Conservation (phyloP, 495 filamentous ascomycete species). For the Filosporella fistucella region DNA sequence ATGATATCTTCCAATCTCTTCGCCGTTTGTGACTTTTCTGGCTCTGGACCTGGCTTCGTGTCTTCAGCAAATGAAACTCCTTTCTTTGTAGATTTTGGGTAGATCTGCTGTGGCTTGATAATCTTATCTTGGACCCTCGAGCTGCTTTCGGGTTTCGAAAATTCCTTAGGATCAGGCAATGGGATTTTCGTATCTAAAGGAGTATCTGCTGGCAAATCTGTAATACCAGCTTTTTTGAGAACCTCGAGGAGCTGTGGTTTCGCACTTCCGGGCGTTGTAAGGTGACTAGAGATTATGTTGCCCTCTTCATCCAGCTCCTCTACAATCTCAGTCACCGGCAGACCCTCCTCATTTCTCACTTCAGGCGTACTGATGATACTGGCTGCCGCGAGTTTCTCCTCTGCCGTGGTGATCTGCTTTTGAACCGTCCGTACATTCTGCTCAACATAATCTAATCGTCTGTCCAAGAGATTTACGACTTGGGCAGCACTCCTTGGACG, state of each 20-base stretch:
- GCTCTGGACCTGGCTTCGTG: slow-evolving; percentile 41
- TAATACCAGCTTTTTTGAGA: slow-evolving; percentile 65
- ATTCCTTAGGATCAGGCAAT: not conserved
- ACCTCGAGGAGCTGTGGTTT: slow-evolving; percentile 60
- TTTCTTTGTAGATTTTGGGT: slow-evolving; percentile 17
- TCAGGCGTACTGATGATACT: slow-evolving; percentile 39
- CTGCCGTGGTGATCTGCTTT: slow-evolving; percentile 61
- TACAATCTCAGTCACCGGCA: slow-evolving; percentile 79
- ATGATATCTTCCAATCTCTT: slow-evolving; percentile 45
- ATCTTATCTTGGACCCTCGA: no score
- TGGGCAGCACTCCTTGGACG: slow-evolving; percentile 41
- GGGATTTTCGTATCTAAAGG: no score
- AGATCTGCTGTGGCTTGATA: not conserved
- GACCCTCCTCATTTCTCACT: slow-evolving; percentile 54
- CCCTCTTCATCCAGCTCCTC: slow-evolving; percentile 92
- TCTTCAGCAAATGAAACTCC: slow-evolving; percentile 38
- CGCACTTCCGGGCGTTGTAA: slow-evolving; percentile 55
- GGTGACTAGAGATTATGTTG: slow-evolving; percentile 66
- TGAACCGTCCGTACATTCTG: slow-evolving; percentile 68
- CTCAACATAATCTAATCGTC: slow-evolving; percentile 82
- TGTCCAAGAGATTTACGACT: slow-evolving; percentile 64
- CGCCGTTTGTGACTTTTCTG: slow-evolving; percentile 30
- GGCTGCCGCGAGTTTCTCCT: slow-evolving; percentile 59
- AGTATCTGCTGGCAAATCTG: slow-evolving; percentile 11
- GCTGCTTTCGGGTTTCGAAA: not conserved